These are phyloP conservation scores for Primulina eburnea DNA, from an alignment of 257 asterid species.

Conservation along the genomic window DNA sequence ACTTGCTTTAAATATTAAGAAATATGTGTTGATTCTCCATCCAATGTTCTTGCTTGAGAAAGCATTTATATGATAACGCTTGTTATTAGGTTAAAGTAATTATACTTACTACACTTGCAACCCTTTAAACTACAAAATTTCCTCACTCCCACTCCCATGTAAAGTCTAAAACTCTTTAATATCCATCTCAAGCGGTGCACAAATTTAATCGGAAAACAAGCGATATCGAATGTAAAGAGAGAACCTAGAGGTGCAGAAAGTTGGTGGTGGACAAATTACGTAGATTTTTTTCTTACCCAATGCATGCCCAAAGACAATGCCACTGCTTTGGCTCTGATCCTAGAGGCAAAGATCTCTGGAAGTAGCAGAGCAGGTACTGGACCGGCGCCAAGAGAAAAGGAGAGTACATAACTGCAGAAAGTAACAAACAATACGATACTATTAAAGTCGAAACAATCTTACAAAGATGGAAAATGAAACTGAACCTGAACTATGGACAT, in stretches of 20 bases:
- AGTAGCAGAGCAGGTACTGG: slow-evolving; percentile 99
- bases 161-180: no score
- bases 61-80: neutral
- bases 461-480: neutral
- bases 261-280: neutral
- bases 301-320: slow-evolving; percentile 88
- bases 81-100: neutral
- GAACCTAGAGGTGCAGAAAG: neutral
- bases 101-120: neutral
- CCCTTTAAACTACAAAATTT: neutral
- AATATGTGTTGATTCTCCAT: neutral
- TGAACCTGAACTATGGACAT: slow-evolving; percentile 16
- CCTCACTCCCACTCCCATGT: neutral
- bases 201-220: neutral
- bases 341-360: slow-evolving; percentile 80
- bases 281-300: slow-evolving; percentile 63
- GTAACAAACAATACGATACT: neutral
- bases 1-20: neutral
- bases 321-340: slow-evolving; percentile 95
- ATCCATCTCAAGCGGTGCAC: neutral
- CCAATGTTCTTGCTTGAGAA: neutral
- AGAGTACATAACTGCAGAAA: slow-evolving; percentile 63
- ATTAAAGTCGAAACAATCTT: slow-evolving; percentile 14
- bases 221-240: neutral
- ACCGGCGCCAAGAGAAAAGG: slow-evolving; percentile 98